Percentiles rank a stretch among this genome's conserved stretches.
phyloP scores from a whole-genome alignment of 805 yeast species.

The Wickerhamiella parazyma region DNA sequence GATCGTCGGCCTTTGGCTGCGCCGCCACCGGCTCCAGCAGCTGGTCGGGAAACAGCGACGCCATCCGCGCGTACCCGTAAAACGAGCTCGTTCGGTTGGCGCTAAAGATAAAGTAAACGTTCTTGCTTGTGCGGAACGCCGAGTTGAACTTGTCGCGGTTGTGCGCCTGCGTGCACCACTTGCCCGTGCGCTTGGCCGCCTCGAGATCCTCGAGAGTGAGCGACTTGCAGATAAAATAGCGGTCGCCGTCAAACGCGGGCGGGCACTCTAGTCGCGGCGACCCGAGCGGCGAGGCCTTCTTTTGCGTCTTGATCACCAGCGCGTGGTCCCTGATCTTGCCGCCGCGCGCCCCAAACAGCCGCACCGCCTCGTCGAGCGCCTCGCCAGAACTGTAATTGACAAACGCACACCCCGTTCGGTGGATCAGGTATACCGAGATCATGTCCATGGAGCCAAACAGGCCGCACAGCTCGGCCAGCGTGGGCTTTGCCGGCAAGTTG shows the following conservation, averaged over 20 bases:
- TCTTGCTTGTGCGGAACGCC: conserved; percentile 25
- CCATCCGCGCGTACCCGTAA: conserved; percentile 31
- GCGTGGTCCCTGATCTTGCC: conserved; percentile 24
- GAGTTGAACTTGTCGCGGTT: conserved; percentile 27
- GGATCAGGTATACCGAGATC: conserved; percentile 28
- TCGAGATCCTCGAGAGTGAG: conserved; percentile 28
- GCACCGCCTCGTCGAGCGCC: conserved; percentile 24
- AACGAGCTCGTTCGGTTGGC: conserved; percentile 31
- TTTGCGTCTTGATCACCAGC: conserved; percentile 23
- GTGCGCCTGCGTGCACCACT: conserved; percentile 32
- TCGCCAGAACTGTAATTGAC: conserved; percentile 26
- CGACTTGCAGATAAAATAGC: conserved; percentile 31
- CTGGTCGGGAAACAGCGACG: conserved; percentile 18
- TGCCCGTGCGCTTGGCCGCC: conserved; percentile 23
- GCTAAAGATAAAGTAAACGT: conserved; percentile 29
- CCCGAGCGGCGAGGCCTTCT: not conserved
- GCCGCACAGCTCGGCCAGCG: conserved; percentile 25
- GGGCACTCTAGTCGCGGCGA: not conserved
- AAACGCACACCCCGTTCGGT: conserved; percentile 32
- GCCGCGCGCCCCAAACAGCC: conserved; percentile 21
- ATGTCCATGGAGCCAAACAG: conserved; percentile 28
- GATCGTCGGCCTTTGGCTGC: not conserved
- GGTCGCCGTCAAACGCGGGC: conserved; percentile 14
- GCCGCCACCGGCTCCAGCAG: conserved; percentile 5
- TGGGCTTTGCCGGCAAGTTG: conserved; percentile 27